Conservation (phyloP, 768 basidiomycete species). For the Nidula microcarpa region DNA sequence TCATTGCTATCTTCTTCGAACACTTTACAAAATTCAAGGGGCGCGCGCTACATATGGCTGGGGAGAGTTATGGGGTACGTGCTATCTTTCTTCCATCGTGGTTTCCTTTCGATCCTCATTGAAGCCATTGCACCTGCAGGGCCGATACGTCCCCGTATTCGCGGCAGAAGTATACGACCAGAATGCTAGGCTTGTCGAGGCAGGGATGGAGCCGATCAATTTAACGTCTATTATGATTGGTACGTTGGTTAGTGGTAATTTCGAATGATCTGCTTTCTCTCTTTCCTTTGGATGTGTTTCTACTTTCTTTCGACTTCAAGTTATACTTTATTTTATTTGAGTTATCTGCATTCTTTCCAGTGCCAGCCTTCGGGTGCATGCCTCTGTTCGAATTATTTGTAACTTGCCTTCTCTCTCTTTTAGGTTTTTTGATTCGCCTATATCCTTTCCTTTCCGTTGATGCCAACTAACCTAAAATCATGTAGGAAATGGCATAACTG, state of each 20-base stretch:
- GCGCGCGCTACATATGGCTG: slow-evolving; percentile 58
- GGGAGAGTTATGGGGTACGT: slow-evolving; percentile 76
- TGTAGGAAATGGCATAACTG: slow-evolving; percentile 64
- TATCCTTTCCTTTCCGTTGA: neutral
- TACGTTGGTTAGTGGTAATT: slow-evolving; percentile 11
- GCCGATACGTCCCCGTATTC: slow-evolving; percentile 70
- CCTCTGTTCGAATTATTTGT: too few species aligned
- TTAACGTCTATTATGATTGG: slow-evolving; percentile 73
- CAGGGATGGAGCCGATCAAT: slow-evolving; percentile 57
- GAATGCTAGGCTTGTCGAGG: slow-evolving; percentile 49
- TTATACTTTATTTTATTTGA: too few species aligned
- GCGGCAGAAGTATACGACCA: slow-evolving; percentile 76
- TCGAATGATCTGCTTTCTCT: neutral
- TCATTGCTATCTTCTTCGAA: slow-evolving; percentile 72
- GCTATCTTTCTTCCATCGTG: neutral
- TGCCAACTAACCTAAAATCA: neutral
- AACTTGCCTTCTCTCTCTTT: too few species aligned
- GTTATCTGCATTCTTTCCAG: too few species aligned
- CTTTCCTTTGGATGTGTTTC: too few species aligned
- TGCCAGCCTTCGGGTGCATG: too few species aligned
- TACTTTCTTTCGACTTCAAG: too few species aligned
- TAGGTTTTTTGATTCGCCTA: neutral
- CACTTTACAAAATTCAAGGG: slow-evolving; percentile 71
- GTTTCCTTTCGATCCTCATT: neutral
- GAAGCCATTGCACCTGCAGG: slow-evolving; percentile 28